Evolutionary conservation across 2,329 filamentous ascomycete genomes (phyloP).

Genomic region (Phialophora tarda): DNA sequence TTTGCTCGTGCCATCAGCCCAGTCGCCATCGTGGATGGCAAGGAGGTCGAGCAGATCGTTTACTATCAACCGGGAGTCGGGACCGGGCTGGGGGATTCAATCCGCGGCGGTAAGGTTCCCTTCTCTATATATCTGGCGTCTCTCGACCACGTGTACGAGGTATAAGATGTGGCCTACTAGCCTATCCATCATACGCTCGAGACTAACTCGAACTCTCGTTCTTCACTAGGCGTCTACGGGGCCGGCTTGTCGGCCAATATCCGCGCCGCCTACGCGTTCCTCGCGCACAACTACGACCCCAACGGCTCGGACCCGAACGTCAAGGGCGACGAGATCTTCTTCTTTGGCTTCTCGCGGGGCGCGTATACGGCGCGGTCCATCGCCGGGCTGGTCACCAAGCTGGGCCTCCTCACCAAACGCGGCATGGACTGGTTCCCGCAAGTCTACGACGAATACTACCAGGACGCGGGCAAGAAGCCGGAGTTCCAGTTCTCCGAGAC

Average conservation of each 20-base stretch:
- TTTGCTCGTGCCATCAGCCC: constrained; percentile 41
- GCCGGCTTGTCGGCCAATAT: constrained; percentile 35
- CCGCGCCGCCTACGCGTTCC: constrained; percentile 39
- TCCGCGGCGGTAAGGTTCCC: constrained; percentile 30
- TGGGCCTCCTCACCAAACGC: constrained; percentile 49
- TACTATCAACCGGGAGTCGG: constrained; percentile 51
- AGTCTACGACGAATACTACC: constrained; percentile 41
- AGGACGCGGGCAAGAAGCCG: constrained; percentile 19
- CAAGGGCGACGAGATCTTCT: constrained; percentile 56
- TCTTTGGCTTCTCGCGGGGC: constrained; percentile 57
- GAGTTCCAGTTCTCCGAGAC: constrained; percentile 30
- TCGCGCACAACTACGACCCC: constrained; percentile 44
- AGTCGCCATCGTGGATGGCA: constrained; percentile 36
- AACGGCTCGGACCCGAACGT: constrained; percentile 25
- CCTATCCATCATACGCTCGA: not conserved
- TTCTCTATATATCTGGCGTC: not conserved
- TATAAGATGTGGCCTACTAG: not conserved
- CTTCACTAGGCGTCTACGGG: constrained; percentile 30
- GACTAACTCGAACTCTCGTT: not conserved
- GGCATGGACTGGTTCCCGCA: constrained; percentile 41
- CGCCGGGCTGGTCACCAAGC: constrained; percentile 52
- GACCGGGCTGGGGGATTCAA: constrained; percentile 36
- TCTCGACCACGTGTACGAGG: no score
- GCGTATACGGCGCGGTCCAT: constrained; percentile 55
- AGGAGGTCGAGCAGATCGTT: constrained; percentile 45